phyloP scores from a whole-genome alignment of 2,329 filamentous ascomycete species.

The Pseudopithomyces maydicus region DNA sequence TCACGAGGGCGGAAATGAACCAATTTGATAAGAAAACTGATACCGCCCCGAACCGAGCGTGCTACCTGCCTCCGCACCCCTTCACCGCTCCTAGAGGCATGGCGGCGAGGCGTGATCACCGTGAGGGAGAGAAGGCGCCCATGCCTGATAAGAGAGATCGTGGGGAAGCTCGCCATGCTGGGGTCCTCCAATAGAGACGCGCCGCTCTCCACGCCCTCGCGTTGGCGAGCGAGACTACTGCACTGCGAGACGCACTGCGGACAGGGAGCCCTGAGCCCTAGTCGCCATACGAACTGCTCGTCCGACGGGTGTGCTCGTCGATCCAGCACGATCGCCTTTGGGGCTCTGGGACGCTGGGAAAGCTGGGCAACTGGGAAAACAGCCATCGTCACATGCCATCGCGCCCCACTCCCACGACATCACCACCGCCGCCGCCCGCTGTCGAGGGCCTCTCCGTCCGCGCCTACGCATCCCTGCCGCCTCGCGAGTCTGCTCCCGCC shows the following conservation, averaged over 20 bases:
- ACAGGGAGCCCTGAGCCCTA: background rate
- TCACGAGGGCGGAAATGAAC: slow-evolving; percentile 13
- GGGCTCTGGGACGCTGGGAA: too few relatives aligned
- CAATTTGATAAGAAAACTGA: slow-evolving; percentile 11
- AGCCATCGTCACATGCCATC: too few relatives aligned
- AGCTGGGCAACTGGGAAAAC: too few relatives aligned
- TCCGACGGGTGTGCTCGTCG: background rate
- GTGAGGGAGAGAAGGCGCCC: slow-evolving; percentile 7
- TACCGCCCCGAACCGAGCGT: slow-evolving; percentile 1
- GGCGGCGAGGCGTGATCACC: slow-evolving; percentile 17
- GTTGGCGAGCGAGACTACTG: slow-evolving; percentile 18
- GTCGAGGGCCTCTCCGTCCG: too few relatives aligned
- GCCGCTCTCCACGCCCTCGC: slow-evolving; percentile 4
- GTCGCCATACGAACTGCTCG: background rate
- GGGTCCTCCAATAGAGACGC: background rate
- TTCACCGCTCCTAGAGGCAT: slow-evolving; percentile 19
- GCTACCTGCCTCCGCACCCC: slow-evolving; percentile 11
- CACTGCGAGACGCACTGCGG: slow-evolving; percentile 7
- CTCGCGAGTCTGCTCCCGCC: background rate
- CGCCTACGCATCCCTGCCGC: background rate
- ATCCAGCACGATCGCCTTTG: background rate
- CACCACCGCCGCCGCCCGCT: background rate
- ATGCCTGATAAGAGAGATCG: slow-evolving; percentile 6
- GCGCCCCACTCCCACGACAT: background rate
- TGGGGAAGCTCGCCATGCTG: slow-evolving; percentile 3